phyloP scores from a whole-genome alignment of 176 grass and related monocot genomes.

The Bolboschoenus planiculmis region DNA sequence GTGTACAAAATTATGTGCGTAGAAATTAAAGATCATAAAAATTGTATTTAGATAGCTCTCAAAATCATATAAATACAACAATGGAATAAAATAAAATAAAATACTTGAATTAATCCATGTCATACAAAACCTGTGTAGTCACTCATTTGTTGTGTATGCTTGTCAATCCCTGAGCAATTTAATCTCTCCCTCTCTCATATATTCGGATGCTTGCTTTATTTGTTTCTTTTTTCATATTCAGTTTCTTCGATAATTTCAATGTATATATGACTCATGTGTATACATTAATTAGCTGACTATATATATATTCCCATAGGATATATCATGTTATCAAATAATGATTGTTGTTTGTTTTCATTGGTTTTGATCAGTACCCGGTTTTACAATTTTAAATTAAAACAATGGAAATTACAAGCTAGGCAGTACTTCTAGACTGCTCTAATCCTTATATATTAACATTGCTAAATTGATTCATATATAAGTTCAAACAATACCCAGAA shows the following conservation, averaged over 20 bases:
- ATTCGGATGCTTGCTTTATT: not conserved
- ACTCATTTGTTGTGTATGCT: not conserved
- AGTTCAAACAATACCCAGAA: too few species aligned
- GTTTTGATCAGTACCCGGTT: not conserved
- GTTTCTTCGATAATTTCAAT: not conserved
- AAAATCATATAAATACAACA: not conserved
- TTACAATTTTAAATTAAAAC: not conserved
- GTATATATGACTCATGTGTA: not conserved
- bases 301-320: not conserved
- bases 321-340: not conserved
- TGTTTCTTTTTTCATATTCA: not conserved
- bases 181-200: not conserved
- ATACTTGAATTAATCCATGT: not conserved
- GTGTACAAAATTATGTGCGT: not conserved
- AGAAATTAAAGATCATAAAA: not conserved
- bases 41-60: not conserved
- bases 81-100: not conserved
- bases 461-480: too few species aligned
- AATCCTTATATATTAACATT: not conserved
- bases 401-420: not conserved
- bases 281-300: not conserved
- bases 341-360: not conserved
- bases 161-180: not conserved
- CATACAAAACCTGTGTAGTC: not conserved
- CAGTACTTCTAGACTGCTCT: not conserved